Conservation (phyloP, 352 stramenopile species). For the Pythium insidiosum region DNA sequence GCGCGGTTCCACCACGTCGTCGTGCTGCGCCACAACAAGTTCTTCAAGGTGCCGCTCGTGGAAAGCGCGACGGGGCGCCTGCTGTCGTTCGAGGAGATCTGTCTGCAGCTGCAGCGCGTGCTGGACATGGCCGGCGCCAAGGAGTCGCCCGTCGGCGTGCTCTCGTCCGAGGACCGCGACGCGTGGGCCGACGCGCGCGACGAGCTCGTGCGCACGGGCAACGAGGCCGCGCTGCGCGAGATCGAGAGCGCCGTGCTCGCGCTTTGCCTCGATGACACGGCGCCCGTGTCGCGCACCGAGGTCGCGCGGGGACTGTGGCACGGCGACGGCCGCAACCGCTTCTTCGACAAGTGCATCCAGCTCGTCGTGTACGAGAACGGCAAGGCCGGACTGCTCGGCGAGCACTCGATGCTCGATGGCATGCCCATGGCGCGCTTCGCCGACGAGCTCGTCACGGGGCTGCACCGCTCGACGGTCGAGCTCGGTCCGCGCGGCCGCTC, state of each 20-base stretch:
- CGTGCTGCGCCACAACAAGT: slow-evolving; percentile 82
- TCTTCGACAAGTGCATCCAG: slow-evolving; percentile 97
- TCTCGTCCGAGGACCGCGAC: slow-evolving; percentile 69
- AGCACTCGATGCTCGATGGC: slow-evolving; percentile 91
- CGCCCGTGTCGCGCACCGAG: slow-evolving; percentile 53
- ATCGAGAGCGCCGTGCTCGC: slow-evolving; percentile 70
- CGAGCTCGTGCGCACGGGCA: slow-evolving; percentile 53
- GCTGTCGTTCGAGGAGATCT: slow-evolving; percentile 52
- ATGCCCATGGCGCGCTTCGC: slow-evolving; percentile 73
- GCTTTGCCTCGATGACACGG: slow-evolving; percentile 57
- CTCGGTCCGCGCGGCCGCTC: slow-evolving; percentile 32
- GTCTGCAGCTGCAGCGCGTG: slow-evolving; percentile 44
- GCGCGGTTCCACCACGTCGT: slow-evolving; percentile 79
- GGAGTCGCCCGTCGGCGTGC: slow-evolving; percentile 51
- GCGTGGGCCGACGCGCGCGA: slow-evolving; percentile 69
- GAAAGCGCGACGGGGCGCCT: slow-evolving; percentile 24
- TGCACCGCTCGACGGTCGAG: slow-evolving; percentile 41
- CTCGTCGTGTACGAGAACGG: slow-evolving; percentile 94
- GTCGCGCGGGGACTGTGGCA: slow-evolving; percentile 67
- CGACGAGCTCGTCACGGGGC: slow-evolving; percentile 50
- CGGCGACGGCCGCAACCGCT: slow-evolving; percentile 90
- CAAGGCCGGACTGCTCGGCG: slow-evolving; percentile 89
- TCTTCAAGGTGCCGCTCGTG: slow-evolving; percentile 56
- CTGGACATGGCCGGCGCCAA: slow-evolving; percentile 32
- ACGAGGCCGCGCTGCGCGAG: slow-evolving; percentile 35